These are phyloP conservation scores for Leptographium procerum DNA, from an alignment of 2,329 filamentous ascomycete genomes.

Conservation along the genomic window DNA sequence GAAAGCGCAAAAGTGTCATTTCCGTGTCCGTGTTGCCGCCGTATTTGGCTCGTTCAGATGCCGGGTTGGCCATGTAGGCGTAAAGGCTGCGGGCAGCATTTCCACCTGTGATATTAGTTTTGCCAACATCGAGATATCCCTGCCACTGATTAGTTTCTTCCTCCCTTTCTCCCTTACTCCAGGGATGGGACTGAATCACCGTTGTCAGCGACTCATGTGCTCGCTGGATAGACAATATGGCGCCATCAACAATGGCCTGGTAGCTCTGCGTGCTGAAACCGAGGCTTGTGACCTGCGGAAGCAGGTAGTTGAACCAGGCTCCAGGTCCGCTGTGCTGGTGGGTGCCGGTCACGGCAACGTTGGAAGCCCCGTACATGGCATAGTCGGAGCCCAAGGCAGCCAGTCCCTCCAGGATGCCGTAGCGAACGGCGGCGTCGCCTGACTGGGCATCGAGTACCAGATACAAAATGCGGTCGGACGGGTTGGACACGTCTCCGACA, in stretches of 20 bases:
- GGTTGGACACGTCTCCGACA: slow-evolving; percentile 54
- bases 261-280: slow-evolving; percentile 85
- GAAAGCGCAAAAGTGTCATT: slow-evolving; percentile 70
- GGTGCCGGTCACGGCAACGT: slow-evolving; percentile 82
- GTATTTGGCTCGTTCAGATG: slow-evolving; percentile 62
- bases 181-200: slow-evolving; percentile 13
- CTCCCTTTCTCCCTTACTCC: background rate
- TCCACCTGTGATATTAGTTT: slow-evolving; percentile 57
- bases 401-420: slow-evolving; percentile 74
- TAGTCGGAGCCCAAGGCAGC: slow-evolving; percentile 59
- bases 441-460: slow-evolving; percentile 78
- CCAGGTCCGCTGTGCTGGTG: slow-evolving; percentile 88
- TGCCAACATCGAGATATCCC: slow-evolving; percentile 61
- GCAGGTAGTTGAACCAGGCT: slow-evolving; percentile 87
- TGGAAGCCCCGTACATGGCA: slow-evolving; percentile 62
- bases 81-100: slow-evolving; percentile 86
- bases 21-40: slow-evolving; percentile 46
- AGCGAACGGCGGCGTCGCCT: slow-evolving; percentile 77
- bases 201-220: slow-evolving; percentile 62
- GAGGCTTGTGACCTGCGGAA: slow-evolving; percentile 80
- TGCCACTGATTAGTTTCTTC: background rate
- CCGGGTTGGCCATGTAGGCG: slow-evolving; percentile 78
- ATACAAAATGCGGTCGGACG: slow-evolving; percentile 70
- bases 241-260: slow-evolving; percentile 77
- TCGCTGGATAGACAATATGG: slow-evolving; percentile 66